phyloP scores from a whole-genome alignment of 768 basidiomycete genomes.

The Kwoniella sp. region DNA sequence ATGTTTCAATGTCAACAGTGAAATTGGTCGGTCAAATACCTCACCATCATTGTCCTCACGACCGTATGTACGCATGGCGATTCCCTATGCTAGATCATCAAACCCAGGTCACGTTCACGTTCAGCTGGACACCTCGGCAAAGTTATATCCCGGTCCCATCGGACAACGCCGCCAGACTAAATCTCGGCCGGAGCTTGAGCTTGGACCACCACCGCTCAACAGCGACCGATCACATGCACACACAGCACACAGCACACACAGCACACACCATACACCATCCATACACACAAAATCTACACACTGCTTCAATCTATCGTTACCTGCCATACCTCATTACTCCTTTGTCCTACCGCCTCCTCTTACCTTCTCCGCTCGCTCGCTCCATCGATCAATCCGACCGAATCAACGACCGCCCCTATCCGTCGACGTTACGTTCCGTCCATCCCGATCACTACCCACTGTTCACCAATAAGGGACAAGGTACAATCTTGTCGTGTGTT shows the following conservation, averaged over 20 bases:
- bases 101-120: constrained; percentile 13
- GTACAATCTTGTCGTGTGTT: too few species aligned
- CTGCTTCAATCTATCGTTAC: too few species aligned
- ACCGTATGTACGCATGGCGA: too few species aligned
- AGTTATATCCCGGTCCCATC: background rate
- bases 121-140: background rate
- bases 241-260: background rate
- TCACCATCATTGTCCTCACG: too few species aligned
- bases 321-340: background rate
- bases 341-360: background rate
- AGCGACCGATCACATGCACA: background rate
- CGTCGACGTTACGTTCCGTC: background rate
- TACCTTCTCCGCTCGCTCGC: background rate
- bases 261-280: background rate
- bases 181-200: background rate
- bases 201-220: too few species aligned
- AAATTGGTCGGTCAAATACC: too few species aligned
- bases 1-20: too few species aligned
- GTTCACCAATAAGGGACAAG: background rate
- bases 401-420: background rate
- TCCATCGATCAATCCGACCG: background rate
- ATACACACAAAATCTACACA: too few species aligned
- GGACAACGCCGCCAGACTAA: background rate
- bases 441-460: background rate
- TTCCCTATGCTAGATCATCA: background rate